Conservation (phyloP, 2,329 filamentous ascomycete species). For the Cladosporium sp. region DNA sequence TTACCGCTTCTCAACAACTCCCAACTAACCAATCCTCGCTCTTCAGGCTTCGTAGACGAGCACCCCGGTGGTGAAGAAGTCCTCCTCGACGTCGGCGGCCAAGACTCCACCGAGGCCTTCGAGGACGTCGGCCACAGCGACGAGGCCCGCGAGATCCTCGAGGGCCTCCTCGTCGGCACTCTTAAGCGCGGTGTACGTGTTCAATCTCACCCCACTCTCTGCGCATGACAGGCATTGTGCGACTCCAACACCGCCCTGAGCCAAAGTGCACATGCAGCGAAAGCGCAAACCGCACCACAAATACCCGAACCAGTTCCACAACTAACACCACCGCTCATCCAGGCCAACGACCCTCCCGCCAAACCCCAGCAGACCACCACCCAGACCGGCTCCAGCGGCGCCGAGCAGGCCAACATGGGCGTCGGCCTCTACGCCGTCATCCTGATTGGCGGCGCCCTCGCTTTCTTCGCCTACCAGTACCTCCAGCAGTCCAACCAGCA, state of each 20-base stretch:
- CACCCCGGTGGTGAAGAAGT: conserved; percentile 95
- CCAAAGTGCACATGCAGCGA: neutral
- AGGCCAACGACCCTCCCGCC: conserved; percentile 21
- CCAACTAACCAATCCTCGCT: neutral
- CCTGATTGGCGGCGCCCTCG: conserved; percentile 71
- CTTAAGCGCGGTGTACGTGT: conserved; percentile 76
- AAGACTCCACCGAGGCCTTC: conserved; percentile 96
- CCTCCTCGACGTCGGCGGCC: conserved; percentile 89
- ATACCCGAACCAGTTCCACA: neutral
- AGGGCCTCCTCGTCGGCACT: conserved; percentile 69
- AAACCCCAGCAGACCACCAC: conserved; percentile 10
- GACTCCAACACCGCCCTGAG: neutral
- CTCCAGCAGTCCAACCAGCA: conserved; percentile 59
- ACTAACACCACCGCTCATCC: neutral
- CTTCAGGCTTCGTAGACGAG: conserved; percentile 79
- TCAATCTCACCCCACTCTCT: conserved; percentile 1
- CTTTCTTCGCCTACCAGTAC: conserved; percentile 85
- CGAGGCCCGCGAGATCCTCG: conserved; percentile 92
- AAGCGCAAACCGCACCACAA: neutral
- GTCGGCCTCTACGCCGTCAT: conserved; percentile 80
- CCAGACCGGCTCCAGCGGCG: conserved; percentile 59
- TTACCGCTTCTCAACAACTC: neutral
- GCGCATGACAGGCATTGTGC: conserved; percentile 2
- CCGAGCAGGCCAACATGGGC: conserved; percentile 72
- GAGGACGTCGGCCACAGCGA: conserved; percentile 99